Evolutionary conservation across 2,329 filamentous ascomycete genomes (phyloP), one percentile per base, ranked within the genome.

Genomic region (Pezicula rhizophila): DNA sequence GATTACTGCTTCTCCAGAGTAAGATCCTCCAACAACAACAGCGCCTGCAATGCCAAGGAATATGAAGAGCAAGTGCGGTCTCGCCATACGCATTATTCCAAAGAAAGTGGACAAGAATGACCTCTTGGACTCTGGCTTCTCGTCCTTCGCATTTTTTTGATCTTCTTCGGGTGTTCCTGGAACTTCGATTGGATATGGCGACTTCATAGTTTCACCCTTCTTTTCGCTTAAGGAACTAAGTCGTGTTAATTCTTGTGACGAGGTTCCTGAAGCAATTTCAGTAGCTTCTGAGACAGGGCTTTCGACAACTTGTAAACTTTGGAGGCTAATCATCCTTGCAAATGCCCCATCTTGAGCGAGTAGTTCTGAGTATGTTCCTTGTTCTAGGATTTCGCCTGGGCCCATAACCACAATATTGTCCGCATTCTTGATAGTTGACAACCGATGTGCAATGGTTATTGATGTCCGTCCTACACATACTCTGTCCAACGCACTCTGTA

Each of bases 371-470:
- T 97, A 92, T 0, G 81, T 91, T 45, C 93, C 93, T 67, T 96
- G 90, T 68, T 99, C 93, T 10, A 95, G 77, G 51, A 99, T 95
- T n/a, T 76, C 72, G 11, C 93, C 93, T 52, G 82, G 70, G 4
- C 83, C 78, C 84, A 99, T 92, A 55, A 96, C 92, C 10, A 97
- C 88, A 57, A 99, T 99, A 61, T 96, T 96, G 67, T 97, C 87
- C 0, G 92, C 92, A 55, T 90, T 84, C 67, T 84, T 90, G 71
- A 99, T 96, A 5, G 93, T 99, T 0, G 90, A 96, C 8, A 99
- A 76, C 57, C 92, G 85, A 70, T 99, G 93, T 38, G 93, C 93
- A 66, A 99, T 97, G 5, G 91, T 88, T 59, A 97, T 96, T 2
- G 93, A 97, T 0, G 93, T 99, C 46, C 93, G 82, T 23, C 91